These are phyloP conservation scores for Echites panduratus DNA, from an alignment of 257 asterid genomes.

Conservation along the genomic window DNA sequence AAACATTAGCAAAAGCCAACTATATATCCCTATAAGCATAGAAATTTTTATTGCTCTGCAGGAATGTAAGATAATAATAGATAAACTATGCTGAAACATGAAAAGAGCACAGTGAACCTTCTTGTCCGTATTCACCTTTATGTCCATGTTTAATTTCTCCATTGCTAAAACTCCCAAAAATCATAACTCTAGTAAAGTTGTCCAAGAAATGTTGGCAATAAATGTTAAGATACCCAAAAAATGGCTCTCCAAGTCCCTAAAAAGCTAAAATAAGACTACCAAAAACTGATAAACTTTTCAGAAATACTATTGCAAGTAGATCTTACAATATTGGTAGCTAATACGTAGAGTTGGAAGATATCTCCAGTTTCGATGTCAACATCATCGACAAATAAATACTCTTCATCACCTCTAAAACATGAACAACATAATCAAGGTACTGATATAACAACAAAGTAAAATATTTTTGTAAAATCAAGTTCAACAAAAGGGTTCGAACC, in stretches of 20 bases:
- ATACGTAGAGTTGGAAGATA: conserved; percentile 48
- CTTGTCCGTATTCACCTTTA: too few species aligned
- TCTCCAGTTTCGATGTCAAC: conserved; percentile 69
- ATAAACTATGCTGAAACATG: conserved; percentile 58
- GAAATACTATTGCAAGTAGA: conserved; percentile 36
- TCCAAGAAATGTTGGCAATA: too few species aligned
- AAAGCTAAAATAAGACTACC: conserved; percentile 71
- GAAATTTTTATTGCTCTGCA: conserved; percentile 5
- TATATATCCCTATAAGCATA: not conserved
- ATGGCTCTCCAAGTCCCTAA: conserved; percentile 61
- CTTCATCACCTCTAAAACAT: conserved; percentile 65
- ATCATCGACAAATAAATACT: conserved; percentile 56
- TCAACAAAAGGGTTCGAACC: too few species aligned
- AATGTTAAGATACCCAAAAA: too few species aligned
- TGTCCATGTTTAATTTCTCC: too few species aligned
- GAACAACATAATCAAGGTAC: not conserved
- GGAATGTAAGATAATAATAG: conserved; percentile 58
- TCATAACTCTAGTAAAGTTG: too few species aligned
- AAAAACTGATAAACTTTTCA: conserved; percentile 43
- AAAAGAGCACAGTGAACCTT: too few species aligned
- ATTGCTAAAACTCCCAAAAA: too few species aligned
- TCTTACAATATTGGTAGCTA: conserved; percentile 47
- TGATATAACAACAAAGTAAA: not conserved
- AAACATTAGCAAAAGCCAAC: too few species aligned
- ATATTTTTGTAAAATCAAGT: not conserved